Evolutionary conservation across 2,329 filamentous ascomycete species (phyloP).

Genomic region (Aspergillus novoparasiticus): DNA sequence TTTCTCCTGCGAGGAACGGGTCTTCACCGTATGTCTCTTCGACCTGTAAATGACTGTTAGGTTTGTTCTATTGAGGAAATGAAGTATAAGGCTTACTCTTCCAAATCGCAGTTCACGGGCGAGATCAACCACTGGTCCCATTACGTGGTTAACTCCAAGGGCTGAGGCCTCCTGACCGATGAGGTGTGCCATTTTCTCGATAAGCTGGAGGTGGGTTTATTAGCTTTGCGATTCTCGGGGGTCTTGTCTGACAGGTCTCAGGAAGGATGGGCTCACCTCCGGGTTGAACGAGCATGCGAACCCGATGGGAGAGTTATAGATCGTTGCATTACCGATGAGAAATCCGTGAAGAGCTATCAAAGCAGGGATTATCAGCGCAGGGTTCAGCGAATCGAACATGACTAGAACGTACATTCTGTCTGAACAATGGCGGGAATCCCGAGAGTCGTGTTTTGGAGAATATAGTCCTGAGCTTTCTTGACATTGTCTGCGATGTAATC

Average conservation of each 20-base stretch:
- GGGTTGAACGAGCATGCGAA: constrained; percentile 73
- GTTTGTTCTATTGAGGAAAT: not conserved
- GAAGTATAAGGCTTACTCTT: constrained; percentile 45
- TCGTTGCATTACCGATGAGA: constrained; percentile 71
- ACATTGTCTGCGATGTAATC: constrained; percentile 65
- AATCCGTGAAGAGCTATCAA: constrained; percentile 64
- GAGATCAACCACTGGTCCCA: constrained; percentile 70
- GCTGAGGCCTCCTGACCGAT: constrained; percentile 68
- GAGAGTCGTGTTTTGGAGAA: constrained; percentile 65
- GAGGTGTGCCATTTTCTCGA: constrained; percentile 66
- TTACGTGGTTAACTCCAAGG: constrained; percentile 72
- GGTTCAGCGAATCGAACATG: not conserved
- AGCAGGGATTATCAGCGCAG: not conserved
- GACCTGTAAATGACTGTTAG: constrained; percentile 37
- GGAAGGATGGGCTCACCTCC: constrained; percentile 32
- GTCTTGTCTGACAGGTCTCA: not conserved
- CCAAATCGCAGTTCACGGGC: constrained; percentile 72
- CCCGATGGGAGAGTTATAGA: constrained; percentile 77
- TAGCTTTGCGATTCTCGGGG: not conserved
- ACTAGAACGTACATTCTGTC: constrained; percentile 58
- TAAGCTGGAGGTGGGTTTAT: constrained; percentile 39
- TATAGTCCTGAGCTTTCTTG: constrained; percentile 68
- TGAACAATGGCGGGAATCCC: constrained; percentile 75
- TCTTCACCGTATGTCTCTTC: constrained; percentile 76
- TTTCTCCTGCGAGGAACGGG: constrained; percentile 66